Base-by-base conservation (phyloP, 768 basidiomycete species). In the Clavaria fumosa region DNA sequence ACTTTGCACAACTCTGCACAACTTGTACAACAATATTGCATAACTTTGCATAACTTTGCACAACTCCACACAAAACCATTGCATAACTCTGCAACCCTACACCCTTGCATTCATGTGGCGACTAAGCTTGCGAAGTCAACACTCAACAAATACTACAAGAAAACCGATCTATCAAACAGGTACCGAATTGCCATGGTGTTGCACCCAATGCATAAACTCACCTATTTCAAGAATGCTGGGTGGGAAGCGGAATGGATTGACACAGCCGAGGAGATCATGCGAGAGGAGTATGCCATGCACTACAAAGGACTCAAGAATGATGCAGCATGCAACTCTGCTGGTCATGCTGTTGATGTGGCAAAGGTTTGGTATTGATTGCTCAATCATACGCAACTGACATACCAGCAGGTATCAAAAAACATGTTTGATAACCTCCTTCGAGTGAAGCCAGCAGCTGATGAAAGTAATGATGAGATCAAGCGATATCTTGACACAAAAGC, bases 171-270 rank as follows among this genome's bases (percentile, higher is more conserved):
- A 1, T 49, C 48, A 2, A 31, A 41, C 4, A 23, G 43, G 6
- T 50, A 55, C 43, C 39, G 41, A 1, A 47, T 53, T 21, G 47
- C 51, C 2, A 50, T 51, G 46, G 58, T 61, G 17, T 50, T 62
- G 5, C 56, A 62, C 41, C 59, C 58, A 1, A 39, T 38, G 0
- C 47, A 58, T 48, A 62, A 62, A 44, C 47, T 60, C 1, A 34
- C 39, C 7, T 63, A 62, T 38, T 60, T 63, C 40, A 40, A 47
- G 12, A 42, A 42, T 1, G 43, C 45, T 2, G 33, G 43, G 2
- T 62, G 61, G 61, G 40, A 47, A 3, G 14, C 37, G 0, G 34
- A 37, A 4, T 62, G 58, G 58, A 55, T 60, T 14, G 22, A 44
- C 1, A 48, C 43, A 0, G 53, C 59, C 2, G 24, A 43, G 18